Base-by-base conservation (phyloP, 2,329 filamentous ascomycete species). In the Didymella keratinophila region DNA sequence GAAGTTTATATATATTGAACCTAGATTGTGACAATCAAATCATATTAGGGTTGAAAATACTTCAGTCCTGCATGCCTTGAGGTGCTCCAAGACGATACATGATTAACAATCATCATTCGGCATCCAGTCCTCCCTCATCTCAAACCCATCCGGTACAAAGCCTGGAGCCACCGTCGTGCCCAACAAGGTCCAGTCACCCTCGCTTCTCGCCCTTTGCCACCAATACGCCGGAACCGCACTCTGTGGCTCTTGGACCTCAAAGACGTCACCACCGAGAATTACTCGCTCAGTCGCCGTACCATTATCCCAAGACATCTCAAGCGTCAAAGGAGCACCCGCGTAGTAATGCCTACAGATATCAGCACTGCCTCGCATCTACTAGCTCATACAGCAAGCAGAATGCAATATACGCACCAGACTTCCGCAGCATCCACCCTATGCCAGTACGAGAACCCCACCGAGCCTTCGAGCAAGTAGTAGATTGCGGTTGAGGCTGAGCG, bases 401-500 rank as follows among this genome's bases (percentile, higher is more conserved):
- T 1, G 11, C 3, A 11, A 9, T 11, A 41, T 2, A 48, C 44
- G 14, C 47, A 48, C 36, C 44, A 48, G 8, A 82, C 69, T 65
- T 84, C 78, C 2, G 79, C 79, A 56, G 83, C 81, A 44, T 64
- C 57, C 59, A 82, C 77, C 14, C 79, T 79, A 68, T 84, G 82
- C 82, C 81, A 84, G 52, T 78, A 66, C 9, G 82, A 39, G 23
- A n/a, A 11, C 2, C 45, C 60, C 2, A 62, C 69, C 10, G 68
- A 60, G 36, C 80, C 78, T 53, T 83, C 78, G 4, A 84, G 79
- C 0, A 84, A 78, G 65, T 84, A 84, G 72, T 84, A 84, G 63
- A 84, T 84, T 50, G 76, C 78, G 3, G 82, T 83, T 71, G 81
- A 82, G 50, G 72, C 52, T 1, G 81, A 78, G 54, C 81, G 81